Conservation (phyloP, 2,329 filamentous ascomycete species). For the Sporothrix humicola region DNA sequence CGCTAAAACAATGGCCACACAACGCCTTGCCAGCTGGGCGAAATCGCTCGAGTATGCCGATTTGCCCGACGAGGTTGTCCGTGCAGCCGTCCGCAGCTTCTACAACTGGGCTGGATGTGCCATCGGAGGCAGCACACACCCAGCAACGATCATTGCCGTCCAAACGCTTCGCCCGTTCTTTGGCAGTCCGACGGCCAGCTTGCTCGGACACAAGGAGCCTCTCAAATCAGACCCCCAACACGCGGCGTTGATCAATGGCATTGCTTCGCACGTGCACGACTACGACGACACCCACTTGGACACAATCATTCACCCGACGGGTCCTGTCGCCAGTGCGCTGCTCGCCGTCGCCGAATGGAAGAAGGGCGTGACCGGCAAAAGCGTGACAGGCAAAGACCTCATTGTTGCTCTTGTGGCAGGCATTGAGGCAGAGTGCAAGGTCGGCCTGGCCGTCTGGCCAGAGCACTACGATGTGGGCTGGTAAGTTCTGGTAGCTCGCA, state of each 20-base stretch:
- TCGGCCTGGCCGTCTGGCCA: slow-evolving; percentile 58
- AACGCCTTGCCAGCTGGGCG: slow-evolving; percentile 56
- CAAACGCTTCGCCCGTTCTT: slow-evolving; percentile 40
- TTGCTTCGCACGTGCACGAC: slow-evolving; percentile 61
- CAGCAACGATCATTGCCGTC: slow-evolving; percentile 48
- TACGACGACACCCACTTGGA: slow-evolving; percentile 63
- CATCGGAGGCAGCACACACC: slow-evolving; percentile 56
- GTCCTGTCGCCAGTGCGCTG: slow-evolving; percentile 57
- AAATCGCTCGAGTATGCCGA: slow-evolving; percentile 49
- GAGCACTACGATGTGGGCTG: slow-evolving; percentile 62
- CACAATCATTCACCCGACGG: slow-evolving; percentile 61
- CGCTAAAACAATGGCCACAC: slow-evolving; percentile 50
- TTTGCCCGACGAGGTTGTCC: slow-evolving; percentile 49
- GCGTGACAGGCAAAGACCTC: slow-evolving; percentile 53
- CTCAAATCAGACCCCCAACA: slow-evolving; percentile 52
- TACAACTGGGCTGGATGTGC: slow-evolving; percentile 62
- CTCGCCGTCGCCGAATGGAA: slow-evolving; percentile 54
- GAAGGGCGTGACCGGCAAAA: slow-evolving; percentile 46
- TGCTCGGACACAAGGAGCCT: slow-evolving; percentile 44
- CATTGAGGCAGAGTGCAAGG: slow-evolving; percentile 59
- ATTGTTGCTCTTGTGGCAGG: slow-evolving; percentile 58
- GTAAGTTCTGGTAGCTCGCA: not conserved
- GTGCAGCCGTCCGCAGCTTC: slow-evolving; percentile 54
- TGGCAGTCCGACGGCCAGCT: slow-evolving; percentile 43
- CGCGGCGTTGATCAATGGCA: slow-evolving; percentile 60